A percentile compares a stretch with the other conserved stretches of the same genome.
phyloP scores from a whole-genome alignment of 176 grass and related monocot species.

The Ananas comosus region DNA sequence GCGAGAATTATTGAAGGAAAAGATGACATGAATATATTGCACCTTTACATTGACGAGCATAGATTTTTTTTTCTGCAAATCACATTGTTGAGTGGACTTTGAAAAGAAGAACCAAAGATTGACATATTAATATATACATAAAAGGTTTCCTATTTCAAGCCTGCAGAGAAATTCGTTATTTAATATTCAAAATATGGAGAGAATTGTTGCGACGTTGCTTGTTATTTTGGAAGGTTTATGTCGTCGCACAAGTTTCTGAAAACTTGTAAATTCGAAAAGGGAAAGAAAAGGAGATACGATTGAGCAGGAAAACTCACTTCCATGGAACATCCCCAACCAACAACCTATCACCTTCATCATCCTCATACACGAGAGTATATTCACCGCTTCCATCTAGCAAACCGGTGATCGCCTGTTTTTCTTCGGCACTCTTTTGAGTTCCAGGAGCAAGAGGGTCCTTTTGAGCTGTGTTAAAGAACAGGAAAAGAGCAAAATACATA shows the following conservation, averaged over 20 bases:
- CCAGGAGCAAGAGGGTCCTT: conserved; percentile 9
- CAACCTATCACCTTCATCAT: conserved; percentile 60
- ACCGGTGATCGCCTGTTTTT: conserved; percentile 32
- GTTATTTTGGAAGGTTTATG: too few species aligned
- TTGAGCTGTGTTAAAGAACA: conserved; percentile 32
- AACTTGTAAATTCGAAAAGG: background rate
- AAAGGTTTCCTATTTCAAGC: background rate
- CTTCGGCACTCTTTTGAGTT: conserved; percentile 1
- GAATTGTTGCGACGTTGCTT: too few species aligned
- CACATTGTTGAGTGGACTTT: background rate
- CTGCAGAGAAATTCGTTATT: too few species aligned
- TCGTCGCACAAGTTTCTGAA: too few species aligned
- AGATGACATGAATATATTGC: background rate
- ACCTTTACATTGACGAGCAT: background rate
- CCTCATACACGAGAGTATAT: conserved; percentile 69
- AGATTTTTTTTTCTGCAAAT: background rate
- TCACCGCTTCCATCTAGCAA: conserved; percentile 59
- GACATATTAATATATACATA: background rate
- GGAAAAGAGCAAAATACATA: background rate
- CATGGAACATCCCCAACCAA: conserved; percentile 74
- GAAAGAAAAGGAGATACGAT: background rate
- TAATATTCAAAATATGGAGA: too few species aligned
- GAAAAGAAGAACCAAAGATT: background rate
- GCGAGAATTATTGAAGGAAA: conserved; percentile 3
- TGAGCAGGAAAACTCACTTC: conserved; percentile 27